Evolutionary conservation across 129 eudicot species (phyloP), one percentile per base, ranked within the genome.

Genomic region (Tanacetum coccineum): DNA sequence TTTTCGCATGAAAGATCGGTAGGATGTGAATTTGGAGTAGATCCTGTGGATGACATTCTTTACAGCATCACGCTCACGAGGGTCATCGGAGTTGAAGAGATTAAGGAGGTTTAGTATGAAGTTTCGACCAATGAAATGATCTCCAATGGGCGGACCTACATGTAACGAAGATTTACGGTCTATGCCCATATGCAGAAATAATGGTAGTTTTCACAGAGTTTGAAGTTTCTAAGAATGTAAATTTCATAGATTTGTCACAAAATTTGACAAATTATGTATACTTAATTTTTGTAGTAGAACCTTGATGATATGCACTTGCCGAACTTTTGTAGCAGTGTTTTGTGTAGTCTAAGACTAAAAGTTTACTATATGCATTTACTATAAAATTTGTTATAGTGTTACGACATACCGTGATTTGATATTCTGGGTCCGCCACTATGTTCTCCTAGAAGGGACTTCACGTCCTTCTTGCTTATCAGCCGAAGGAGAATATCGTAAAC

Each of bases 1-100:
- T 71, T 81, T 86, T 25, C 94, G 76, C 87, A 89, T 85, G 78
- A 85, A 86, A 3, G 85, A 74, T 59, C 96, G 77, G 62, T 74
- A 68, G 71, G 71, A 76, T 14, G 91, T 82, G 74, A 88, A 79
- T 30, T 85, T 88, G 21, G 89, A 70, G 69, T 88, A 88, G 17
- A 88, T 81, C 26, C 78, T 75, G 70, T 88, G 92, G 65, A 62
- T 73, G 44, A 81, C 80, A 55, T 80, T 88, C 63, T 88, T 88
- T 59, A 88, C 67, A 71, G 83, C 79, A 45, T 85, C 92, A 6
- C 96, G 78, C 28, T 88, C 96, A 22, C 96, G 81, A 4, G 79
- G 87, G 51, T 85, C 92, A 3, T 79, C 85, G 2, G 96, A 88
- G 59, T 72, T 79, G 68, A 88, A 88, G 17, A 82, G 89, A 15